A percentile compares a stretch with the other conserved stretches of the same genome.
phyloP scores from a whole-genome alignment of 179 eudicot genomes.

The Silene vulgaris region DNA sequence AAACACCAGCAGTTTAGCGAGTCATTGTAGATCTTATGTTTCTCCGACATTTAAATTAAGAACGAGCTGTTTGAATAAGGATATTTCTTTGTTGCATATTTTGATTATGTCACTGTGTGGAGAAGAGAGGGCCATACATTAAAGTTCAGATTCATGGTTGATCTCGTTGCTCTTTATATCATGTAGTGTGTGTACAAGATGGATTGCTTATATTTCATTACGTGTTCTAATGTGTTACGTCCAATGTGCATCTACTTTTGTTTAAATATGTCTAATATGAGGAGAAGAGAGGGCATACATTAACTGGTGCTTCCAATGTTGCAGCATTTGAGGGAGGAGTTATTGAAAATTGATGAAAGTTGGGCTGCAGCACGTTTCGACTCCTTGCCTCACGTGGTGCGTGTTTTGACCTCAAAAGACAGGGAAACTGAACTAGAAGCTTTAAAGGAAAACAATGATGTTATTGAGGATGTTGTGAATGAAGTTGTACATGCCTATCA shows the following conservation, averaged over 20 bases:
- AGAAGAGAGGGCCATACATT: slow-evolving; percentile 2
- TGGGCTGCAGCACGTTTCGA: slow-evolving; percentile 96
- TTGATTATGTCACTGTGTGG: slow-evolving; percentile 15
- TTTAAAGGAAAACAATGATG: slow-evolving; percentile 84
- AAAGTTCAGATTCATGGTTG: neutral
- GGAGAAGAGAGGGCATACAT: no score
- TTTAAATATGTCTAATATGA: neutral
- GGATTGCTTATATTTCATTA: neutral
- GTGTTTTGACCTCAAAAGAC: slow-evolving; percentile 86
- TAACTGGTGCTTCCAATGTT: neutral
- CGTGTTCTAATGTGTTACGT: neutral
- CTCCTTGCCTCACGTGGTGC: slow-evolving; percentile 94
- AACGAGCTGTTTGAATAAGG: neutral
- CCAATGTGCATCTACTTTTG: neutral
- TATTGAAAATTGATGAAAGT: slow-evolving; percentile 66
- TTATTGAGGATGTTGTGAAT: slow-evolving; percentile 91
- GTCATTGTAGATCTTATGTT: neutral
- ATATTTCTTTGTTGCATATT: slow-evolving; percentile 7
- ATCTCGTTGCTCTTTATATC: neutral
- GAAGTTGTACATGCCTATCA: slow-evolving; percentile 99
- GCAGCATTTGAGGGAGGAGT: slow-evolving; percentile 80
- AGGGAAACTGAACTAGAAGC: slow-evolving; percentile 63
- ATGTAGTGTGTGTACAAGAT: neutral
- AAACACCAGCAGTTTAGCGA: neutral
- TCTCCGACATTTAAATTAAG: neutral